These are phyloP conservation scores for Rubia peregrina DNA, from an alignment of 305 asterid species.

Conservation along the genomic window DNA sequence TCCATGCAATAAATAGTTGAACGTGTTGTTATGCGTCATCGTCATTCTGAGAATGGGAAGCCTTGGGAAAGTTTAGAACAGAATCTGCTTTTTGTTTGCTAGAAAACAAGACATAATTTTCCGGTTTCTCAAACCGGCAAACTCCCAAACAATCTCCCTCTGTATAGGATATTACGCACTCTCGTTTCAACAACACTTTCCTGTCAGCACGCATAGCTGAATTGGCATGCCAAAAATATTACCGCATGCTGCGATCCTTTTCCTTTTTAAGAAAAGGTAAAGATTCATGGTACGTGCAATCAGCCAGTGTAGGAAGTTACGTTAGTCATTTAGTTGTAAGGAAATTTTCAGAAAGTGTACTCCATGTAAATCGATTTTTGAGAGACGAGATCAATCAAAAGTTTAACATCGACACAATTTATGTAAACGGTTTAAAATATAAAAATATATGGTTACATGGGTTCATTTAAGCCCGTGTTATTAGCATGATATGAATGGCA, in stretches of 20 bases:
- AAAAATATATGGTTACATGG: too few relatives aligned
- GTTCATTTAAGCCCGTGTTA: too few relatives aligned
- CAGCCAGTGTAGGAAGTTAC: neutral
- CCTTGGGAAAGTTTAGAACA: neutral
- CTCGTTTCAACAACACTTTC: neutral
- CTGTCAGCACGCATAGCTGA: neutral
- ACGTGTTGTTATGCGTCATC: neutral
- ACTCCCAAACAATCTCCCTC: neutral
- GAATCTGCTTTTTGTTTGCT: conserved; percentile 6
- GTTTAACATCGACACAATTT: too few relatives aligned
- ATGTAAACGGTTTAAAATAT: too few relatives aligned
- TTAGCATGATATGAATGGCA: too few relatives aligned
- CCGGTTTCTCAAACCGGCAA: neutral
- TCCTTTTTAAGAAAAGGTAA: neutral
- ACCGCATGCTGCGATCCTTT: conserved; percentile 1
- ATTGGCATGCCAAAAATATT: neutral
- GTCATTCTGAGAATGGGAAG: conserved; percentile 2
- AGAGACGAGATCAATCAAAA: too few relatives aligned
- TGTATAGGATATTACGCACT: neutral
- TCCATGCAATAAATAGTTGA: neutral
- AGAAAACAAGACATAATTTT: neutral
- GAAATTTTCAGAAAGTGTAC: neutral
- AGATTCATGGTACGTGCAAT: neutral
- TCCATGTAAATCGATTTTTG: too few relatives aligned
- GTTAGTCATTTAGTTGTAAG: neutral